Evolutionary conservation across 352 stramenopile genomes (phyloP), one percentile per base, ranked within the genome.

Genomic region (Phytophthora quininea): DNA sequence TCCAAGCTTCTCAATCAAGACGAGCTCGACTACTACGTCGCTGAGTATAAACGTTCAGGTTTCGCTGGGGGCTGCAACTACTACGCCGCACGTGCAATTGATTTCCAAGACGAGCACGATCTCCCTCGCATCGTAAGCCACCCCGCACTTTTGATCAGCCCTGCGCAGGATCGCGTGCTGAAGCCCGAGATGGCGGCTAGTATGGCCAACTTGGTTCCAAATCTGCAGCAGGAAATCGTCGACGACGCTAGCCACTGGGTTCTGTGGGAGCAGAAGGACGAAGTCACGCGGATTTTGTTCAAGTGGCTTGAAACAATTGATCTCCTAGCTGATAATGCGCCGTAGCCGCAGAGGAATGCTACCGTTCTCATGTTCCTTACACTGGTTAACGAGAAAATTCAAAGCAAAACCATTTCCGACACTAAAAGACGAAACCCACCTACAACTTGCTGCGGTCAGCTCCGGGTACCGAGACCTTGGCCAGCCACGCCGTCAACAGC

Each of bases 21-120:
- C 1, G 86, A 93, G 47, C 51, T 90, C n/a, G 76, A 81, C 11
- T 90, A 84, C 38, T 90, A 92, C 61, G 72, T 76, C 14, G 48
- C 67, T 37, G 60, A 88, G 56, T 92, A 91, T 54, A 49, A 71
- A 15, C 64, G 72, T 27, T 74, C 67, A 9, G 81, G 81, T 12
- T 93, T 93, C 56, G 68, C 77, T 51, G 70, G 68, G 15, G 76
- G 69, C 43, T 84, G 78, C 57, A 76, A 80, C 62, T 88, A 85
- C 58, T 89, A 90, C 58, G 80, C 70, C 3, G 77, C 74, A 14
- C 77, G 82, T 48, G 71, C 72, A 54, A 73, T 84, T 35, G 82
- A 90, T 63, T 90, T 84, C 57, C 77, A 84, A 4, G 63, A 72
- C 9, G 84, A 88, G 56, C 45, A 54, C 27, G 55, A 59, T 0